These are phyloP conservation scores for Fusarium sp. DNA, from an alignment of 2,329 filamentous ascomycete genomes.

Conservation along the genomic window DNA sequence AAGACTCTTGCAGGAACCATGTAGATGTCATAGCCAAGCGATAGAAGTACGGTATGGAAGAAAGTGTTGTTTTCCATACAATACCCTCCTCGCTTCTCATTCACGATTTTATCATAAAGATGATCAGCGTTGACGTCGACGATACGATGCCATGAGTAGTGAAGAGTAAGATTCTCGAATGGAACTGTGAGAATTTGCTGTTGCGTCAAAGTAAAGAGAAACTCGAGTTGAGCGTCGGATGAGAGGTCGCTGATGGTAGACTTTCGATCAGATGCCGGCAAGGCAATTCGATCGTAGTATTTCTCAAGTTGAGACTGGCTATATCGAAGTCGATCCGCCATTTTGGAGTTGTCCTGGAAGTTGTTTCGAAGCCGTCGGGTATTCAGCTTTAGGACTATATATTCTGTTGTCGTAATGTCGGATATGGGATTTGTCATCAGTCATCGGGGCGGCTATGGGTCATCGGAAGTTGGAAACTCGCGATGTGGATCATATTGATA, in stretches of 20 bases:
- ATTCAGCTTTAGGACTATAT: neutral
- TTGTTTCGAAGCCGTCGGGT: neutral
- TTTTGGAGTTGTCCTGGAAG: neutral
- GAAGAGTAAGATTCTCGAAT: conserved; percentile 27
- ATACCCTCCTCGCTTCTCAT: conserved; percentile 26
- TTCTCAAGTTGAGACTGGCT: neutral
- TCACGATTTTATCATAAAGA: conserved; percentile 19
- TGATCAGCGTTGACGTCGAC: conserved; percentile 20
- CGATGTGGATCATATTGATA: neutral
- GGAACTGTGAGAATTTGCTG: conserved; percentile 13
- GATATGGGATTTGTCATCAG: neutral
- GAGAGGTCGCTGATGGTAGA: neutral
- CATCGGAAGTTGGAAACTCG: neutral
- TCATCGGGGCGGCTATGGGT: neutral
- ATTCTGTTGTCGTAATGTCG: neutral
- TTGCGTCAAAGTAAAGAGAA: neutral
- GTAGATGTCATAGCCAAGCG: conserved; percentile 4
- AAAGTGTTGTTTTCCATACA: conserved; percentile 34
- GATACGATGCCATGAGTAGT: conserved; percentile 24
- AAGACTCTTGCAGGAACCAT: conserved; percentile 20
- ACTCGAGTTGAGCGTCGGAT: neutral
- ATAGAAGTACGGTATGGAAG: conserved; percentile 22
- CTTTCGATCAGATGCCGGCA: neutral
- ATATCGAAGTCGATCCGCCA: conserved; percentile 19
- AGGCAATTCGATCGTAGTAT: conserved; percentile 21